Evolutionary conservation across 2,329 filamentous ascomycete species (phyloP).

Genomic region (Didymella pomorum): DNA sequence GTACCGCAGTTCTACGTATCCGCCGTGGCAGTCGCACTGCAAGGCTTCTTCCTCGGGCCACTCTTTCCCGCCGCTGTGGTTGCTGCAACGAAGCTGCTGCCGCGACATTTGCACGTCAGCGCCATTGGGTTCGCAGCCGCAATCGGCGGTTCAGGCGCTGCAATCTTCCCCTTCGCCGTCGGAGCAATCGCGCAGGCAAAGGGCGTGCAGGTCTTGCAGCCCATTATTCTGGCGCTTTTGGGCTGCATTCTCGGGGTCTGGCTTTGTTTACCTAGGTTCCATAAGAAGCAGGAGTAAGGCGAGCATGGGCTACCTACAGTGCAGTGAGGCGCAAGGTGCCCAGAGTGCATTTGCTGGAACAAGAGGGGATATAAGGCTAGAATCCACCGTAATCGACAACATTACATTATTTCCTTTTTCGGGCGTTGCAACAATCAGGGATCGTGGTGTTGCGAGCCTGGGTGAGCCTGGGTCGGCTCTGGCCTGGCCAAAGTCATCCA

Average conservation of each 20-base stretch:
- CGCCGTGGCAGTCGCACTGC: constrained; percentile 72
- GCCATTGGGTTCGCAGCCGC: constrained; percentile 82
- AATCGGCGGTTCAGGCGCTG: constrained; percentile 77
- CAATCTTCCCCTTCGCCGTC: constrained; percentile 70
- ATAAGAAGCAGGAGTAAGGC: constrained; percentile 51
- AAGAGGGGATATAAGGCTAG: neutral
- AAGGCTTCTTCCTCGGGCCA: constrained; percentile 83
- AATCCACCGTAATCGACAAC: neutral
- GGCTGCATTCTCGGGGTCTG: constrained; percentile 61
- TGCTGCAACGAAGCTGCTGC: constrained; percentile 76
- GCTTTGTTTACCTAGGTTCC: constrained; percentile 58
- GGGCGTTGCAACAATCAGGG: neutral
- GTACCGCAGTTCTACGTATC: constrained; percentile 79
- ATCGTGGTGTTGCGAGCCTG: neutral
- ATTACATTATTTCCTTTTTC: neutral
- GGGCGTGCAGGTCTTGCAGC: constrained; percentile 67
- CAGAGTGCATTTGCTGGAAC: neutral
- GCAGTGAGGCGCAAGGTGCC: neutral
- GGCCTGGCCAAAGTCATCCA: neutral
- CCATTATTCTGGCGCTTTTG: constrained; percentile 64
- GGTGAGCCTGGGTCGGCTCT: neutral
- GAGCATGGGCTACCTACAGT: neutral
- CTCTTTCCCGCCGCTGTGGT: constrained; percentile 80
- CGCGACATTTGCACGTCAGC: constrained; percentile 76
- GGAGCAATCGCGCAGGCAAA: constrained; percentile 71